Conservation (phyloP, 176 grass and related monocot species). For the Bromus sterilis region DNA sequence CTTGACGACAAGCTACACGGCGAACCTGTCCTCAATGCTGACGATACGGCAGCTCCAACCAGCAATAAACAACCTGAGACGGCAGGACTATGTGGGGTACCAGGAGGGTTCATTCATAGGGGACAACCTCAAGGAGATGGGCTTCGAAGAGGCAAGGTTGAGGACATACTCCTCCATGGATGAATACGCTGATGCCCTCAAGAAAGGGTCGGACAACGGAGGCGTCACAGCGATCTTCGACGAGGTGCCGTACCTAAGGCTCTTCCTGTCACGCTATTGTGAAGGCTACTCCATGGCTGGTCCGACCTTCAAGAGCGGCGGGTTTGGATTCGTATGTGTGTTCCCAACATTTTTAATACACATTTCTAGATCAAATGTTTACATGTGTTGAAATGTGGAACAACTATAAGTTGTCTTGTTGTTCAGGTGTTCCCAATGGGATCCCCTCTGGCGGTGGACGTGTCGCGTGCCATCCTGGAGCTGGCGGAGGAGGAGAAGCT, state of each 20-base stretch:
- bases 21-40: neutral
- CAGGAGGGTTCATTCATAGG: constrained; percentile 64
- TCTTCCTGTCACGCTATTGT: constrained; percentile 60
- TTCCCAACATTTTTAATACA: neutral
- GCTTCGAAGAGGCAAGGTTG: constrained; percentile 29
- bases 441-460: constrained; percentile 47
- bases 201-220: constrained; percentile 42
- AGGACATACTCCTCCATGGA: constrained; percentile 31
- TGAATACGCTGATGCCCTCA: constrained; percentile 48
- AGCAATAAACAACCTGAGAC: constrained; percentile 37
- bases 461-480: constrained; percentile 57
- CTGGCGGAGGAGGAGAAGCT: constrained; percentile 53
- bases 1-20: constrained; percentile 37
- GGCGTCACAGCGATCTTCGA: constrained; percentile 68
- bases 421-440: constrained; percentile 45
- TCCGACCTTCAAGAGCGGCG: constrained; percentile 57
- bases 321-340: constrained; percentile 55
- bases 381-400: neutral
- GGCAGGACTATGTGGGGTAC: constrained; percentile 36
- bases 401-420: neutral
- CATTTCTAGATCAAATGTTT: neutral
- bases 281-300: constrained; percentile 44
- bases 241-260: constrained; percentile 74
- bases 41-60: constrained; percentile 67
- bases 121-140: neutral